Base-by-base conservation (phyloP, 106 monocot genomes). In the Allium cepa region DNA sequence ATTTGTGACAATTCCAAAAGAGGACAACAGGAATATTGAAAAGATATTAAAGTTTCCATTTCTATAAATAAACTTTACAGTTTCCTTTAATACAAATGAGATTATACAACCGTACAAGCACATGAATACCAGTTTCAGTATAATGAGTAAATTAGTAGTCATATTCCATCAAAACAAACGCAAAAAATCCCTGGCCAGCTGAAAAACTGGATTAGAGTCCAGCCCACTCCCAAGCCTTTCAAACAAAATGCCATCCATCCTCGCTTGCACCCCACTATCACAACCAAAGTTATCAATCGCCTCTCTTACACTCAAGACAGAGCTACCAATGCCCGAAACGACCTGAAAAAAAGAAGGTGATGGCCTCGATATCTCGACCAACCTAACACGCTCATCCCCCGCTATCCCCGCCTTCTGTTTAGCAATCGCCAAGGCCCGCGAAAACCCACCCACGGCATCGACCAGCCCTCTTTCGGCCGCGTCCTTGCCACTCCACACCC, bases 401-500 rank as follows among this genome's bases (percentile, higher is more conserved):
- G 99, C 79, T 73, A 99, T 93, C 36, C 82, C 83, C 26, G 92
- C 97, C 67, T 85, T 90, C 17, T 85, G 75, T 65, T 93, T 99
- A 59, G 97, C 97, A 83, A 99, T 87, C 26, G 97, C 97, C 67
- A 99, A 68, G 61, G 97, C 97, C 67, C 75, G 84, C 8, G 80
- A 83, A 65, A 99, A 71, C 17, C 97, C 97, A 77, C 92, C 97
- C 50, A 99, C 69, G 8, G 87, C 85, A 83, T 99, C 97, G 69
- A 93, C 87, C 58, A 99, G 74, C 49, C 97, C 97, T 62, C 76
- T 50, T 11, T 92, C 81, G 47, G 79, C 75, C 68, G 90, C 92
- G 80, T 83, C 92, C 69, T 78, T 80, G 71, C 92, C 92, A 13
- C 75, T 87, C 97, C 97, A 99, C 47, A 99, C 92, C 69, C 92